These are phyloP conservation scores for Talaromyces wortmannii DNA, from an alignment of 495 filamentous ascomycete genomes.

Conservation along the genomic window DNA sequence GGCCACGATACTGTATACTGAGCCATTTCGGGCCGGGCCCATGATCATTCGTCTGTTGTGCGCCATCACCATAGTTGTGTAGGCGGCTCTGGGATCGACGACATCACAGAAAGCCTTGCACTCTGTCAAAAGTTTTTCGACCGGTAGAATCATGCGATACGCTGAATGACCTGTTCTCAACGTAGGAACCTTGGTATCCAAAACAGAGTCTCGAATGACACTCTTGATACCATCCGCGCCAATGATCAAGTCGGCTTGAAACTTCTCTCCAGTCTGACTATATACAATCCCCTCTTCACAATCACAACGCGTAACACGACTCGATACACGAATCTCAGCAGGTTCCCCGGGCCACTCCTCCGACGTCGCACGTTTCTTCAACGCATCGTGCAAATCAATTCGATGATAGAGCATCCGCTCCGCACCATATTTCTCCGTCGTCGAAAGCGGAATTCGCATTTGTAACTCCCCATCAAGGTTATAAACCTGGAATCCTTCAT, in stretches of 20 bases:
- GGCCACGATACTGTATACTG: slow-evolving; percentile 14
- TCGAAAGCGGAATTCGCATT: slow-evolving; percentile 12
- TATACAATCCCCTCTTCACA: slow-evolving; percentile 11
- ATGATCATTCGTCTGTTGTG: slow-evolving; percentile 16
- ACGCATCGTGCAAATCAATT: slow-evolving; percentile 16
- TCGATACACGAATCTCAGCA: slow-evolving; percentile 8
- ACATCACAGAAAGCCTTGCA: background rate
- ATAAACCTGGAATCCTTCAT: slow-evolving; percentile 23
- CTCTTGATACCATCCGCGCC: slow-evolving; percentile 8
- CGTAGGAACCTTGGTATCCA: background rate
- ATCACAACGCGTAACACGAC: slow-evolving; percentile 12
- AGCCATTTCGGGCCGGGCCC: slow-evolving; percentile 14
- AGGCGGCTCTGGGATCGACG: background rate
- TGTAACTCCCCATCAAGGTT: slow-evolving; percentile 14
- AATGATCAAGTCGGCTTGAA: slow-evolving; percentile 26
- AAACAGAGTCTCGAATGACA: background rate
- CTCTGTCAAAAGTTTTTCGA: background rate
- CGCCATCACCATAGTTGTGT: slow-evolving; percentile 2
- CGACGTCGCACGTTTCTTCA: slow-evolving; percentile 11
- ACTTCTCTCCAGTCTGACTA: slow-evolving; percentile 14
- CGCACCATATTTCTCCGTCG: slow-evolving; percentile 14
- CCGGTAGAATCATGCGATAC: background rate
- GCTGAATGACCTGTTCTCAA: background rate
- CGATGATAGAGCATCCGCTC: slow-evolving; percentile 21
- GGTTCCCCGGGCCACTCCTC: slow-evolving; percentile 10